Base-by-base conservation (phyloP, 2,329 filamentous ascomycete species). In the Talaromyces funiculosus region DNA sequence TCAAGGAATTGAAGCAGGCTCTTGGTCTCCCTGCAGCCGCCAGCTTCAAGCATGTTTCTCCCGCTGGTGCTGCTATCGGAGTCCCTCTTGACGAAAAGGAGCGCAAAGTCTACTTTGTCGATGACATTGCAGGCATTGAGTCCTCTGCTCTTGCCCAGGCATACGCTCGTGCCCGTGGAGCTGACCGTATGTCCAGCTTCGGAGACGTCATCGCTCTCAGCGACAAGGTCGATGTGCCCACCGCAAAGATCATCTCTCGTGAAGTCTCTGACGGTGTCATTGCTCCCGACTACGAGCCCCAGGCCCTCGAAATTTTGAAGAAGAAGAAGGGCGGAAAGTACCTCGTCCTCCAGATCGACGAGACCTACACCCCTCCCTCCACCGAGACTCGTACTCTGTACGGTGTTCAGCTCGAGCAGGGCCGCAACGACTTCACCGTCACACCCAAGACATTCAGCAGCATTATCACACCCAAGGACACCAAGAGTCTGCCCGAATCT, bases 321-420 rank as follows among this genome's bases (percentile, higher is more conserved):
- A 97, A 96, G 86, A 99, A 99, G 85, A 99, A 99, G 84, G 92
- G 88, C 59, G 94, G 94, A 72, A 95, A 92, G 76, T 99, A 97
- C 81, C 86, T 97, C 51, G 90, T 97, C 51, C 87, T 97, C 43
- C 87, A 97, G 79, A 97, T 99, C 80, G 92, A 99, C 73, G 86
- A 90, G 57, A 85, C 89, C 67, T 97, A 92, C 78, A 84, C 84
- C 65, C 93, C 94, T n/a, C 75, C 82, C 12, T 65, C 77, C 5
- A 83, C 86, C 68, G 94, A 99, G 81, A 86, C 86, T 57, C 86
- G 94, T 67, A 94, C 90, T 22, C 89, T 97, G 61, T 97, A 93
- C 75, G 94, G 94, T 65, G 84, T 99, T 69, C 90, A 84, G 68
- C 84, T 99, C 63, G 84, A 88, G 67, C 94, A 99, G 80, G 87